phyloP scores from a whole-genome alignment of 1,139 yeast species.

The Maudiozyma humilis region DNA sequence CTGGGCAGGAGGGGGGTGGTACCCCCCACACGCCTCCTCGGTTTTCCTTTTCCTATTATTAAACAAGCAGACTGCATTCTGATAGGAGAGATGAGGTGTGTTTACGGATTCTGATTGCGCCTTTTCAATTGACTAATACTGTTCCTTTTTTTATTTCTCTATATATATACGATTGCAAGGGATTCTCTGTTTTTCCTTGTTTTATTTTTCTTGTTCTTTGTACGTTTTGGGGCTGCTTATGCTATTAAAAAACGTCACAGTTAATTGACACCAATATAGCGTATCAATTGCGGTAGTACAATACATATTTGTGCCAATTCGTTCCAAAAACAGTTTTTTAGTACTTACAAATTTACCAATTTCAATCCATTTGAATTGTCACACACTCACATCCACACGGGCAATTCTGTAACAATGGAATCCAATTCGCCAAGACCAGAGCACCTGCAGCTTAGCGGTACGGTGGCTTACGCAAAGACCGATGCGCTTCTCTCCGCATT shows the following conservation, averaged over 20 bases:
- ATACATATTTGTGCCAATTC: too few species aligned
- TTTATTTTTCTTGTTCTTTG: too few species aligned
- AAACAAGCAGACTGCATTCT: background rate
- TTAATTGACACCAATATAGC: background rate
- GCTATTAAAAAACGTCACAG: background rate
- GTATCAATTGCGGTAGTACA: too few species aligned
- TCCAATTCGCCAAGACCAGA: conserved; percentile 14
- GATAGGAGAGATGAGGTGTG: background rate
- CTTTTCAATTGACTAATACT: background rate
- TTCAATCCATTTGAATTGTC: too few species aligned
- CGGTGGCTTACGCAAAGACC: background rate
- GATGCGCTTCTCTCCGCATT: conserved; percentile 2
- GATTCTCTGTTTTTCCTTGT: too few species aligned
- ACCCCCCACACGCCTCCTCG: background rate
- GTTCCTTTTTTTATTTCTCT: too few species aligned
- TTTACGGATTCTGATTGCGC: background rate
- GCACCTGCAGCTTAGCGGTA: conserved; percentile 10
- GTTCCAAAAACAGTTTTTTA: too few species aligned
- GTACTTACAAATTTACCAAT: too few species aligned
- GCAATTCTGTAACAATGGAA: conserved; percentile 10
- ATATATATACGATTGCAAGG: background rate
- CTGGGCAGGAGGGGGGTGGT: background rate
- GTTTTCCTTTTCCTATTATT: background rate
- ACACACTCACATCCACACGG: too few species aligned
- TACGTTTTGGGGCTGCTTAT: too few species aligned